A percentile compares a stretch with the other conserved stretches of the same genome.
phyloP scores from a whole-genome alignment of 1,139 yeast species.

The Suhomyces guaymorum region DNA sequence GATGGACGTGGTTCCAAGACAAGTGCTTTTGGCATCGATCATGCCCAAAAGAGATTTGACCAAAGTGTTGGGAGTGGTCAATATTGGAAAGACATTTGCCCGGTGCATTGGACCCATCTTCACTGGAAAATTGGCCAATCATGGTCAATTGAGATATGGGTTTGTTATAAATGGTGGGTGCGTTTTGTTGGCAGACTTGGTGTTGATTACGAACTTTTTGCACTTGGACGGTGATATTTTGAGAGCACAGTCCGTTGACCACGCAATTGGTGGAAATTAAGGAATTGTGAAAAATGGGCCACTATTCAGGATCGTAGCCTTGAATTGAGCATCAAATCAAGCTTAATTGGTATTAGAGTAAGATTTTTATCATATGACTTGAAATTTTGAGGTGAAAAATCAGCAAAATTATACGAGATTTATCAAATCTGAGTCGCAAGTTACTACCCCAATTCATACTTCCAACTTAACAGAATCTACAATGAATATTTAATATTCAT shows the following conservation, averaged over 20 bases:
- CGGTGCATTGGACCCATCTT: constrained; percentile 78
- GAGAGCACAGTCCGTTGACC: constrained; percentile 23
- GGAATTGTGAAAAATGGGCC: background rate
- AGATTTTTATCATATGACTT: no score
- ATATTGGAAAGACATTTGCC: constrained; percentile 82
- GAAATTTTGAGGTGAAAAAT: no score
- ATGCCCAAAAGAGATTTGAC: constrained; percentile 66
- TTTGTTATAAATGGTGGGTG: constrained; percentile 65
- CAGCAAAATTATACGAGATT: no score
- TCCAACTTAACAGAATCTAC: no score
- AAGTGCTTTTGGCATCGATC: constrained; percentile 69
- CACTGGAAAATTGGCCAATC: constrained; percentile 71
- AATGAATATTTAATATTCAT: no score
- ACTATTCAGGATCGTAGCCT: no score
- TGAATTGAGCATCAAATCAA: no score
- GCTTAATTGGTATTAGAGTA: no score
- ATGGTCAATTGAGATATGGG: constrained; percentile 52
- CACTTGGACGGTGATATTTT: constrained; percentile 40
- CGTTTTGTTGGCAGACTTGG: constrained; percentile 45
- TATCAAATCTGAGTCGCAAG: no score
- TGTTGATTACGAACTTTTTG: constrained; percentile 43
- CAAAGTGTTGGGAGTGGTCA: constrained; percentile 79
- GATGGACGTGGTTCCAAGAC: constrained; percentile 93
- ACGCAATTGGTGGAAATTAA: constrained; percentile 1
- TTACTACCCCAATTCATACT: no score